Evolutionary conservation across 805 yeast species (phyloP).

Genomic region (Cyberlindnera japonica): DNA sequence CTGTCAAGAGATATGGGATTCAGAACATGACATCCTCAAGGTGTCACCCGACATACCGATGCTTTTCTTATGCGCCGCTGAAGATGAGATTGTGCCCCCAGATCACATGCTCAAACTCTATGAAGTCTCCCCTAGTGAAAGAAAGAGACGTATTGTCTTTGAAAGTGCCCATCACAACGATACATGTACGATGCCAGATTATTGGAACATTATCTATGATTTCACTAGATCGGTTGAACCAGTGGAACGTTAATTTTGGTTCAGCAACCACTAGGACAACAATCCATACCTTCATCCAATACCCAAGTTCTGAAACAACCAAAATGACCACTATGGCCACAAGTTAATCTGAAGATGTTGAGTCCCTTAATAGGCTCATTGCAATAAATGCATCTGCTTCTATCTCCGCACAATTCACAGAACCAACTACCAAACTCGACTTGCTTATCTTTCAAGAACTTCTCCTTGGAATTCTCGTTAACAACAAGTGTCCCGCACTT

Average conservation of each 20-base stretch:
- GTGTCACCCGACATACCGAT: conserved; percentile 58
- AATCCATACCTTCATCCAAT: conserved; percentile 53
- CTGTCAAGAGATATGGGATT: conserved; percentile 82
- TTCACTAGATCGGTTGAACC: conserved; percentile 40
- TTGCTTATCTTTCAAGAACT: conserved; percentile 28
- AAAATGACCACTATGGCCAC: conserved; percentile 89
- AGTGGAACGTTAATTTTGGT: conserved; percentile 3
- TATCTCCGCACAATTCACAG: conserved; percentile 67
- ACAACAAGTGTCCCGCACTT: conserved; percentile 55
- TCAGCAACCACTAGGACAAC: conserved; percentile 70
- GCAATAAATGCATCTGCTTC: conserved; percentile 60
- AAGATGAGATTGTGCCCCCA: conserved; percentile 93
- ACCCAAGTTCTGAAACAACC: conserved; percentile 81
- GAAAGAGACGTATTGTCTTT: conserved; percentile 53
- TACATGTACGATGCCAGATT: conserved; percentile 67
- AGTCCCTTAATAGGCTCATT: conserved; percentile 73
- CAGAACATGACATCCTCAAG: conserved; percentile 53
- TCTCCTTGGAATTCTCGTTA: conserved; percentile 52
- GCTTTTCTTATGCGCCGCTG: conserved; percentile 64
- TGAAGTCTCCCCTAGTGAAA: conserved; percentile 44
- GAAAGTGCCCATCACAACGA: conserved; percentile 76
- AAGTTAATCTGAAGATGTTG: conserved; percentile 53
- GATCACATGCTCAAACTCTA: conserved; percentile 64
- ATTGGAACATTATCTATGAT: conserved; percentile 67
- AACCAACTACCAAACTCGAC: conserved; percentile 73